Evolutionary conservation across 2,329 filamentous ascomycete species (phyloP).

Genomic region (Ilyonectria sp.): DNA sequence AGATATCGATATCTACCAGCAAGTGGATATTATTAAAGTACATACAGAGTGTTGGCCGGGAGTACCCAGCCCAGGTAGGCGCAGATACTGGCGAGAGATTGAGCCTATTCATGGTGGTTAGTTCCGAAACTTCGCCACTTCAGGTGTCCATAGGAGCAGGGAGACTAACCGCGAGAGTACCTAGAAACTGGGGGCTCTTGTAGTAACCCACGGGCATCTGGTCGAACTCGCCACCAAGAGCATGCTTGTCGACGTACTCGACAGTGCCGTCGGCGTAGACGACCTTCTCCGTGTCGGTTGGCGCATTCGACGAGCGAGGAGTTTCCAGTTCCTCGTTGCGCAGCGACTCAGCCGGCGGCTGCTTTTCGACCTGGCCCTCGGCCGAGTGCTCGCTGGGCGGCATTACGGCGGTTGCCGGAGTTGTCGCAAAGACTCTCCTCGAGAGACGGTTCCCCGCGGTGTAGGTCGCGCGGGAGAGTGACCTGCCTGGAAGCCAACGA

Average conservation of each 20-base stretch:
- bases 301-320: constrained; percentile 12
- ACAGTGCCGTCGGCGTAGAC: constrained; percentile 58
- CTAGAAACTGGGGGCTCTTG: constrained; percentile 56
- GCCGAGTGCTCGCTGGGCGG: constrained; percentile 15
- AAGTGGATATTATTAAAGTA: neutral
- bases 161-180: constrained; percentile 54
- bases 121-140: neutral
- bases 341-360: constrained; percentile 11
- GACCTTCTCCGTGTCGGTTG: constrained; percentile 47
- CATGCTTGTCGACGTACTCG: constrained; percentile 58
- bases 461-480: neutral
- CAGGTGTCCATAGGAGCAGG: neutral
- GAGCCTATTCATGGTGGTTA: constrained; percentile 43
- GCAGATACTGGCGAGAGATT: constrained; percentile 52
- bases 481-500: constrained; percentile 24
- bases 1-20: neutral
- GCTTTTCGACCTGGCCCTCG: constrained; percentile 20
- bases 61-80: constrained; percentile 55
- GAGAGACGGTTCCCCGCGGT: neutral
- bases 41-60: constrained; percentile 54
- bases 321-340: constrained; percentile 29
- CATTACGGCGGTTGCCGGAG: constrained; percentile 9
- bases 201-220: constrained; percentile 60
- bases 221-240: constrained; percentile 58
- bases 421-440: neutral